Evolutionary conservation across 1,139 yeast genomes (phyloP).

Genomic region (Pichia sp.): DNA sequence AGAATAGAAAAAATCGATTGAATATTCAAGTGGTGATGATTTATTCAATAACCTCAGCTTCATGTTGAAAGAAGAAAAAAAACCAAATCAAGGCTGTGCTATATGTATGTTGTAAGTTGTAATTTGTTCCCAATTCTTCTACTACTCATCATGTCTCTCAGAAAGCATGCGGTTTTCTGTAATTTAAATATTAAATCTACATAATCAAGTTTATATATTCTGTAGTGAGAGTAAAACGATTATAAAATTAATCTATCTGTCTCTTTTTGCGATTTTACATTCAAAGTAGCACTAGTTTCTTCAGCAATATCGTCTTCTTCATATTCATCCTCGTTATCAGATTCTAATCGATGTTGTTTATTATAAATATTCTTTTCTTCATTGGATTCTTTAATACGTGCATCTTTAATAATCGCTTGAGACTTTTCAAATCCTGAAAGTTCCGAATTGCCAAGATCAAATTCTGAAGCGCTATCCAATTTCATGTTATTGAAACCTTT

Average conservation of each 20-base stretch:
- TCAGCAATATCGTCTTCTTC: slow-evolving; percentile 5
- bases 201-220: too few relatives aligned
- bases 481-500: not conserved
- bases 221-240: too few relatives aligned
- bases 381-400: slow-evolving; percentile 1
- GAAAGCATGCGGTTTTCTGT: too few relatives aligned
- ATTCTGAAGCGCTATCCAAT: slow-evolving; percentile 2
- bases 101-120: too few relatives aligned
- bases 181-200: too few relatives aligned
- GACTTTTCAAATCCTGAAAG: slow-evolving; percentile 10
- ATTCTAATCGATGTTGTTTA: not conserved
- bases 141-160: too few relatives aligned
- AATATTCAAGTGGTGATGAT: too few relatives aligned
- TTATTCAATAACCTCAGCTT: too few relatives aligned
- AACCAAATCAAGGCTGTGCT: too few relatives aligned
- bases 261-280: slow-evolving; percentile 2
- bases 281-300: not conserved
- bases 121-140: too few relatives aligned
- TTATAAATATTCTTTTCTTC: not conserved
- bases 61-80: too few relatives aligned
- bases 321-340: slow-evolving; percentile 1
- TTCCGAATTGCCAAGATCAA: slow-evolving; percentile 12
- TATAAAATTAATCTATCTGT: not conserved
- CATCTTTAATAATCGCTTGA: slow-evolving; percentile 6
- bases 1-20: too few relatives aligned